A percentile compares a stretch with the other conserved stretches of the same genome.
phyloP scores from a whole-genome alignment of 2,329 filamentous ascomycete genomes.

The Botrytis sinoallii region DNA sequence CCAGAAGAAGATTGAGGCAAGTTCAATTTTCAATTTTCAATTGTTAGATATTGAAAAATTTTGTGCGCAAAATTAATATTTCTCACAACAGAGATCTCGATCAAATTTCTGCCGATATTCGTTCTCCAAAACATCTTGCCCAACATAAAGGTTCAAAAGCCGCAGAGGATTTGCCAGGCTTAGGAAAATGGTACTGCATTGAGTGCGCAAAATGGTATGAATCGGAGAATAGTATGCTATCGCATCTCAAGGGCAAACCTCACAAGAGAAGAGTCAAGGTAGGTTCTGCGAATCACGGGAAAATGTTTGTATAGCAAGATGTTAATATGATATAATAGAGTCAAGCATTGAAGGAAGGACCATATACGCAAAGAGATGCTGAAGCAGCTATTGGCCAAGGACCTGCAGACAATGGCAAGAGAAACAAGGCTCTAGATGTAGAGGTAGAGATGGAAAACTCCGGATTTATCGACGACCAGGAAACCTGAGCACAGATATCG shows the following conservation, averaged over 20 bases:
- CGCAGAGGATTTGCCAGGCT: slow-evolving; percentile 79
- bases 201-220: slow-evolving; percentile 98
- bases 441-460: slow-evolving; percentile 43
- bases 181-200: slow-evolving; percentile 83
- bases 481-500: slow-evolving; percentile 24
- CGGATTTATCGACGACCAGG: slow-evolving; percentile 26
- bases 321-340: slow-evolving; percentile 46
- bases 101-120: slow-evolving; percentile 81
- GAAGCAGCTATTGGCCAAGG: slow-evolving; percentile 71
- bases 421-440: slow-evolving; percentile 38
- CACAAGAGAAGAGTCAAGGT: slow-evolving; percentile 96
- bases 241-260: slow-evolving; percentile 82
- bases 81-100: slow-evolving; percentile 71
- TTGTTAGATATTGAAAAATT: not conserved
- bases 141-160: slow-evolving; percentile 77
- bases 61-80: slow-evolving; percentile 13
- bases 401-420: slow-evolving; percentile 62
- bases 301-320: not conserved
- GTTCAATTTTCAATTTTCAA: not conserved
- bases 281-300: slow-evolving; percentile 23
- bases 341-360: slow-evolving; percentile 81
- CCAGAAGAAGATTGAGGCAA: slow-evolving; percentile 67
- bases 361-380: slow-evolving; percentile 81
- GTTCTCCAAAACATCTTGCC: slow-evolving; percentile 73
- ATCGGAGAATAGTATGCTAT: slow-evolving; percentile 68